phyloP scores from a whole-genome alignment of 805 yeast species.

The Monosporozyma servazzii region DNA sequence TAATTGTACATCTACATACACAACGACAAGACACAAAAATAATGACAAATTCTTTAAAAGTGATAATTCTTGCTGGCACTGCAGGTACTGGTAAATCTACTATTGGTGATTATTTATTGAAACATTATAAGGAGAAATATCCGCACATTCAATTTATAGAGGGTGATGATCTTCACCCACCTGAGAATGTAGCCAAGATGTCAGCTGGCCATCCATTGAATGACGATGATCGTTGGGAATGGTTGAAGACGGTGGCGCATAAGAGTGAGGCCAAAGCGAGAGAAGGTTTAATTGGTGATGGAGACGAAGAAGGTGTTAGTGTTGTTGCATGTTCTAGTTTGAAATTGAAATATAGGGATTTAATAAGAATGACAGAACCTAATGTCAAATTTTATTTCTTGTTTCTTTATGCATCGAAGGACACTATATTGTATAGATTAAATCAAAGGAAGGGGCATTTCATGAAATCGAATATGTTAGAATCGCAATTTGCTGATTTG shows the following conservation, averaged over 20 bases:
- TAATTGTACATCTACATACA: too few relatives aligned
- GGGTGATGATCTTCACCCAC: slow-evolving; percentile 78
- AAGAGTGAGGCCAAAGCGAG: slow-evolving; percentile 34
- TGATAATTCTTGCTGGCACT: slow-evolving; percentile 80
- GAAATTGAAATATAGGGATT: slow-evolving; percentile 63
- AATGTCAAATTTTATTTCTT: slow-evolving; percentile 45
- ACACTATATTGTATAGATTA: slow-evolving; percentile 54
- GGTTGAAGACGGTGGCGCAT: slow-evolving; percentile 54
- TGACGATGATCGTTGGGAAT: slow-evolving; percentile 88
- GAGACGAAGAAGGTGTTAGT: slow-evolving; percentile 24
- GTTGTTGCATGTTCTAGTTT: slow-evolving; percentile 82
- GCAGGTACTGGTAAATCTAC: slow-evolving; percentile 95
- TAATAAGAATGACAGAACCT: slow-evolving; percentile 34
- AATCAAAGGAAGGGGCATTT: slow-evolving; percentile 62
- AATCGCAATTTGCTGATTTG: slow-evolving; percentile 66
- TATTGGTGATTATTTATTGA: slow-evolving; percentile 46
- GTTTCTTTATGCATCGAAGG: slow-evolving; percentile 56
- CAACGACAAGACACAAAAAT: neutral
- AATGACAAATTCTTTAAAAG: slow-evolving; percentile 13
- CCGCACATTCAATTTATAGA: slow-evolving; percentile 58
- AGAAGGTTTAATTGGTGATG: slow-evolving; percentile 1
- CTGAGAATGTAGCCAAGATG: slow-evolving; percentile 74
- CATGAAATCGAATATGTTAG: slow-evolving; percentile 81
- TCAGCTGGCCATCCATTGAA: slow-evolving; percentile 65
- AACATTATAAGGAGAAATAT: slow-evolving; percentile 16